Evolutionary conservation across 106 monocot species (phyloP), one percentile per base, ranked within the genome.

Genomic region (Platanthera zijinensis): DNA sequence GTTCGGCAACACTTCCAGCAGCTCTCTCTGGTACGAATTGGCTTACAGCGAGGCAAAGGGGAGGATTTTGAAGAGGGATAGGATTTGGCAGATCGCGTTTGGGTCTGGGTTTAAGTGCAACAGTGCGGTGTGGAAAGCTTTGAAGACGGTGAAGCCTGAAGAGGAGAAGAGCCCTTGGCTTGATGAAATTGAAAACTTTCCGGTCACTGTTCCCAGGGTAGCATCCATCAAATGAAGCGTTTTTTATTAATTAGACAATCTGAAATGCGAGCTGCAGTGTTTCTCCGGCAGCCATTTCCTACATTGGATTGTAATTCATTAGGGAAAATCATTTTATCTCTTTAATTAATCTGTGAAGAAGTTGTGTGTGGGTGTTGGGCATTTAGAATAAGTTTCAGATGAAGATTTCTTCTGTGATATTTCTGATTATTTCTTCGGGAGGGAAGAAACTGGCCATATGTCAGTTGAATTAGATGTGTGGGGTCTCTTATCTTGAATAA

Each of bases 131-230:
- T 79, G 79, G 79, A 72, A 57, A 53, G 79, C 79, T 5, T 45
- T 79, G 72, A 79, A 53, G 72, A 72, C 48, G 4, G 69, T 78
- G 18, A 47, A 48, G 5, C 78, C 78, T 15, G 18, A 46, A 3
- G 21, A 72, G 71, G 78, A 78, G 78, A 78, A 72, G 78, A 78
- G 21, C n/a, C 78, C 78, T 10, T 78, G 78, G 78, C 71, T 78
- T 57, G 72, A 78, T 22, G 78, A 78, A 71, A 78, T 78, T 52
- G n/a, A 72, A 12, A 47, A 14, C 50, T 78, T 78, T 21, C 78
- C 78, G 4, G 72, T 57, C 10, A 12, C 53, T 21, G 57, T 78
- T 78, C 78, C 71, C 6, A 70, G 78, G 69, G 78, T 78, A 17
- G 70, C 70, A 48, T 47, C 48, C 17, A 46, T 70, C 70, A 48